Conservation (phyloP, 495 filamentous ascomycete genomes). For the Arthonia radiata region DNA sequence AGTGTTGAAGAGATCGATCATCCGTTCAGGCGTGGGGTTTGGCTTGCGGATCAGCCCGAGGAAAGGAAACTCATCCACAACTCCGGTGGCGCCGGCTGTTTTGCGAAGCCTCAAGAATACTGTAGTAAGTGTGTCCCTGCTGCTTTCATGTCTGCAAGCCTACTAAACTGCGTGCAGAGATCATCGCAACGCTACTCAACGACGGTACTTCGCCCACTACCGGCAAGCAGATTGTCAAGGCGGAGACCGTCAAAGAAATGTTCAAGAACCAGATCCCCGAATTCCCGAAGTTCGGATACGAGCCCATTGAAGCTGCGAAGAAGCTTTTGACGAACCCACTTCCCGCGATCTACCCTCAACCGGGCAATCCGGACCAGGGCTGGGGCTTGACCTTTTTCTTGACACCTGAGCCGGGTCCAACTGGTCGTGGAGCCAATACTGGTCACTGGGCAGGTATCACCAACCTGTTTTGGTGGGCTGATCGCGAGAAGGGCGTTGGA, state of each 20-base stretch:
- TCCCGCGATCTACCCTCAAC: conserved; percentile 24
- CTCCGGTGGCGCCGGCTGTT: conserved; percentile 30
- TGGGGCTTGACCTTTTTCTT: conserved; percentile 36
- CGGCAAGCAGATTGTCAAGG: conserved; percentile 18
- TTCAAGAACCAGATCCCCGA: conserved; percentile 34
- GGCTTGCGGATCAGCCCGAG: conserved; percentile 13
- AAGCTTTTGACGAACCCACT: conserved; percentile 21
- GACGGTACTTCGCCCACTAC: conserved; percentile 25
- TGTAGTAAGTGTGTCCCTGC: conserved; percentile 17
- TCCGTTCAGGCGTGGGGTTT: conserved; percentile 11
- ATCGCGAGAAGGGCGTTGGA: conserved; percentile 30
- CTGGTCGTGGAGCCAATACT: conserved; percentile 23
- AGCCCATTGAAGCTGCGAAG: conserved; percentile 22
- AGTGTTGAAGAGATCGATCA: conserved; percentile 21
- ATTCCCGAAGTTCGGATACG: conserved; percentile 23
- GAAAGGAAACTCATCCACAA: conserved; percentile 19
- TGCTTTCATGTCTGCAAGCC: conserved; percentile 1
- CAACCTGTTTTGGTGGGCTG: conserved; percentile 37
- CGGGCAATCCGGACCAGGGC: conserved; percentile 25
- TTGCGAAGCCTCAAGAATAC: conserved; percentile 28
- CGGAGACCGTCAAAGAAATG: conserved; percentile 29
- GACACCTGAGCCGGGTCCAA: conserved; percentile 14
- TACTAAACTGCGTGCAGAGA: conserved; percentile 5
- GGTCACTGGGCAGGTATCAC: conserved; percentile 33
- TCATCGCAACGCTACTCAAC: conserved; percentile 24